phyloP scores from a whole-genome alignment of 2,329 filamentous ascomycete genomes.

The Fusarium verrucosum region DNA sequence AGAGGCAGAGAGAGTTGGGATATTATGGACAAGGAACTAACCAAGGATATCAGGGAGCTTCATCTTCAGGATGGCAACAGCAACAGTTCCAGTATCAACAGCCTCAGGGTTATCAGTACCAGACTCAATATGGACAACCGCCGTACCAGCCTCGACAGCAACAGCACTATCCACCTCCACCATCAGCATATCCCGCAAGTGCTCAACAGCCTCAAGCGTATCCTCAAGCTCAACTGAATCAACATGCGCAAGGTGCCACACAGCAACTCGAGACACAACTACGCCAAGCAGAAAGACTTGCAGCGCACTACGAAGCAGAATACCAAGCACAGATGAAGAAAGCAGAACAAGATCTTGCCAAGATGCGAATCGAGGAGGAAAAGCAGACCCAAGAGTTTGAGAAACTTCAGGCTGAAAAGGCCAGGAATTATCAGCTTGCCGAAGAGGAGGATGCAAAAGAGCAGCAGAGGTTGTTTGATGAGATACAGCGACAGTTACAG shows the following conservation, averaged over 20 bases:
- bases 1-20: background rate
- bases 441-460: conserved; percentile 26
- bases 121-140: conserved; percentile 17
- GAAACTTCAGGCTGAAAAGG: conserved; percentile 13
- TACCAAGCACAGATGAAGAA: conserved; percentile 22
- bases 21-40: conserved; percentile 3
- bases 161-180: conserved; percentile 10
- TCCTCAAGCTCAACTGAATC: background rate
- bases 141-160: conserved; percentile 7
- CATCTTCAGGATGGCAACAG: conserved; percentile 11
- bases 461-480: conserved; percentile 27
- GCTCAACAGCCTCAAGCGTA: background rate
- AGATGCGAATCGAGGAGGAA: conserved; percentile 10
- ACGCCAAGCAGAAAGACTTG: conserved; percentile 35
- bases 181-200: background rate
- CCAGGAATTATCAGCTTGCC: background rate
- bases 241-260: background rate
- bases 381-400: conserved; percentile 8
- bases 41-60: conserved; percentile 1
- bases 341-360: conserved; percentile 18
- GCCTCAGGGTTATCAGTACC: conserved; percentile 4
- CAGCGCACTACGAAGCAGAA: conserved; percentile 35
- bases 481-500: conserved; percentile 20
- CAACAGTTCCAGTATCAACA: conserved; percentile 9
- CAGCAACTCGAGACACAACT: conserved; percentile 32